A percentile compares a stretch with the other conserved stretches of the same genome.
Evolutionary conservation across 345 rosid species (phyloP).

Genomic region (Garcia nutans): DNA sequence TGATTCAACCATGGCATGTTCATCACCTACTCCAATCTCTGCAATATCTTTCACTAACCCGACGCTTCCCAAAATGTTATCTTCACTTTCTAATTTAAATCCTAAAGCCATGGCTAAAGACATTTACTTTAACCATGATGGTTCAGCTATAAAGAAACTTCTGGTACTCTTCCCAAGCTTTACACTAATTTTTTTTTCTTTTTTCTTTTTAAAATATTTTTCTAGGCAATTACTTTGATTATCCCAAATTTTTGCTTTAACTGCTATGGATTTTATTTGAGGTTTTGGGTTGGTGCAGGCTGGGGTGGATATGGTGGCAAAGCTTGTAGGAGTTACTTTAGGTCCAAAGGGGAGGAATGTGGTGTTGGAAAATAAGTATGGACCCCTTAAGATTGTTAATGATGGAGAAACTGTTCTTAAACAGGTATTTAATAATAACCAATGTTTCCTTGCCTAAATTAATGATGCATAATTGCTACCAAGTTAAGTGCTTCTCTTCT

Average conservation of each 20-base stretch:
- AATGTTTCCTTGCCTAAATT: not conserved
- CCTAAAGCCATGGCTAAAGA: slow-evolving; percentile 68
- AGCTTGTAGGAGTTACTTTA: slow-evolving; percentile 82
- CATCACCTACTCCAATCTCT: slow-evolving; percentile 49
- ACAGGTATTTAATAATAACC: slow-evolving; percentile 42
- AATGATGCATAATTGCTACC: not conserved
- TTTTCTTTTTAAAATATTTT: not conserved
- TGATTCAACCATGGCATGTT: slow-evolving; percentile 47
- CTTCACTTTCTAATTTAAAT: slow-evolving; percentile 28
- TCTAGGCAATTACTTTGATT: not conserved
- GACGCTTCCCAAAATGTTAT: slow-evolving; percentile 22
- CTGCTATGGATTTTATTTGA: not conserved
- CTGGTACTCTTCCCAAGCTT: slow-evolving; percentile 42
- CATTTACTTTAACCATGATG: slow-evolving; percentile 79
- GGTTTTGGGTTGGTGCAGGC: slow-evolving; percentile 44
- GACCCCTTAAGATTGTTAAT: slow-evolving; percentile 92
- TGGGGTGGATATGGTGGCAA: slow-evolving; percentile 80
- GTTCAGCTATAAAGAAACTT: slow-evolving; percentile 77
- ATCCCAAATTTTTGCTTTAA: not conserved
- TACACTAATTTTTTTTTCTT: not conserved
- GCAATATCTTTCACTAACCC: slow-evolving; percentile 47
- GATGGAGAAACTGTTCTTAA: slow-evolving; percentile 96
- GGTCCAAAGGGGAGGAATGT: slow-evolving; percentile 98
- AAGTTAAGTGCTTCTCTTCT: not conserved
- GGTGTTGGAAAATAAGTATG: slow-evolving; percentile 85